Evolutionary conservation across 2,329 filamentous ascomycete genomes (phyloP), one percentile per base, ranked within the genome.

Genomic region (Botrytis cinerea): DNA sequence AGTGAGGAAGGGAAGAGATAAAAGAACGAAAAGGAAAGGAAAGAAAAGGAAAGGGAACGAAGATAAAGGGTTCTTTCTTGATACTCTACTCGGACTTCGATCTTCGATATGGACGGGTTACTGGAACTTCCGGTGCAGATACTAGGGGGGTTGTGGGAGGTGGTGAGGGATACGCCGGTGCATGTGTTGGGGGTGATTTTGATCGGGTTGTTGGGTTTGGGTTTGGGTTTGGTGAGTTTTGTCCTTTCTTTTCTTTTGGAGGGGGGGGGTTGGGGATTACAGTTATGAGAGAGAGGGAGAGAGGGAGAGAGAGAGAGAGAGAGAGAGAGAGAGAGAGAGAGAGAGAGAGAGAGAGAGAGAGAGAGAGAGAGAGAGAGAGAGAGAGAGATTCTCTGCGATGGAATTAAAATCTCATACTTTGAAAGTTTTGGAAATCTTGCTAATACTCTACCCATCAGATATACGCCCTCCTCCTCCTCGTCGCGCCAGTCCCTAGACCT

Each of bases 401-500:
- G 25, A n/a, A 22, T 35, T 25, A 10, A 6, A 8, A 51, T 46
- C 14, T 38, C 1, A 16, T 71, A 22, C 14, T 32, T 32, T 25
- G 0, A 7, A n/a, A 18, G 45, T 54, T 28, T 3, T 25, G 48
- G 4, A n/a, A 6, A 51, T 4, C 6, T 12, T 61, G 32, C 68
- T 70, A 61, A 70, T 60, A 59, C 7, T n/a, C 1, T 46, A 38
- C 10, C 40, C 2, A 14, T n/a, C 76, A 92, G 90, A 81, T 91
- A 79, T 95, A 92, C 80, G 80, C 89, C 70, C 83, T 91, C 74
- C 88, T 98, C 67, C 90, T 90, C 80, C 82, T 94, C 74, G 86
- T 97, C 81, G 95, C 95, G 14, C 95, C 95, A 25, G 89, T 90
- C 69, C 96, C 96, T 16, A 92, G 96, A 73, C 84, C 86, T 38